A percentile compares a stretch with the other conserved stretches of the same genome.
These are phyloP conservation scores for Pseudocercospora cruenta DNA, from an alignment of 2,329 filamentous ascomycete genomes.

Conservation along the genomic window DNA sequence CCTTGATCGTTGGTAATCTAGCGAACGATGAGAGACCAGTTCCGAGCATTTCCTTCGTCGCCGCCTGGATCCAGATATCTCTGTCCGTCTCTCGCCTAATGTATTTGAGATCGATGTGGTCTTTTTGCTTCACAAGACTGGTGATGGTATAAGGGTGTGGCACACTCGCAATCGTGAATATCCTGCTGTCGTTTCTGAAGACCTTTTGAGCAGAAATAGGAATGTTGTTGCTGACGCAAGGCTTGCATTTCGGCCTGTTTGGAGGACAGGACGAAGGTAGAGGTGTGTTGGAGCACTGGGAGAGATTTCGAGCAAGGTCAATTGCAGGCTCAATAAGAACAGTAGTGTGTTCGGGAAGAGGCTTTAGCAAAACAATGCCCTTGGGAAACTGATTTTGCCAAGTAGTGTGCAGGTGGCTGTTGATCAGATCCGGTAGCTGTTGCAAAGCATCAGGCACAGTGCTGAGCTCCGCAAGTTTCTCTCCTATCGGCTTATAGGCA, in stretches of 20 bases:
- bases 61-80: slow-evolving; percentile 75
- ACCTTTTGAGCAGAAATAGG: slow-evolving; percentile 67
- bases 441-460: slow-evolving; percentile 63
- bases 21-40: slow-evolving; percentile 64
- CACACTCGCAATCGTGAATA: slow-evolving; percentile 84
- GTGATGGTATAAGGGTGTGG: slow-evolving; percentile 89
- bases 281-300: slow-evolving; percentile 73
- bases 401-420: slow-evolving; percentile 78
- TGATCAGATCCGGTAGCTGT: slow-evolving; percentile 74
- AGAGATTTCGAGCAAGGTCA: slow-evolving; percentile 74
- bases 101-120: slow-evolving; percentile 46
- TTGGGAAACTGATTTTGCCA: slow-evolving; percentile 79
- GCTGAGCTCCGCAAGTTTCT: slow-evolving; percentile 59
- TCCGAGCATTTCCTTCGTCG: slow-evolving; percentile 71
- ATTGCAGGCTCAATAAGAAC: slow-evolving; percentile 70
- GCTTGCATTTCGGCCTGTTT: slow-evolving; percentile 72
- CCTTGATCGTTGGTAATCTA: slow-evolving; percentile 77
- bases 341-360: slow-evolving; percentile 74
- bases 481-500: slow-evolving; percentile 69
- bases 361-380: slow-evolving; percentile 82
- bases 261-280: slow-evolving; percentile 81
- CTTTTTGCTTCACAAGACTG: slow-evolving; percentile 61
- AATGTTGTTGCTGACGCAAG: slow-evolving; percentile 70
- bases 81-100: slow-evolving; percentile 65
- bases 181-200: slow-evolving; percentile 71